Percentiles rank a stretch among this genome's conserved stretches.
These are phyloP conservation scores for Pseudocercospora fuligena DNA, from an alignment of 2,329 filamentous ascomycete genomes.

Conservation along the genomic window DNA sequence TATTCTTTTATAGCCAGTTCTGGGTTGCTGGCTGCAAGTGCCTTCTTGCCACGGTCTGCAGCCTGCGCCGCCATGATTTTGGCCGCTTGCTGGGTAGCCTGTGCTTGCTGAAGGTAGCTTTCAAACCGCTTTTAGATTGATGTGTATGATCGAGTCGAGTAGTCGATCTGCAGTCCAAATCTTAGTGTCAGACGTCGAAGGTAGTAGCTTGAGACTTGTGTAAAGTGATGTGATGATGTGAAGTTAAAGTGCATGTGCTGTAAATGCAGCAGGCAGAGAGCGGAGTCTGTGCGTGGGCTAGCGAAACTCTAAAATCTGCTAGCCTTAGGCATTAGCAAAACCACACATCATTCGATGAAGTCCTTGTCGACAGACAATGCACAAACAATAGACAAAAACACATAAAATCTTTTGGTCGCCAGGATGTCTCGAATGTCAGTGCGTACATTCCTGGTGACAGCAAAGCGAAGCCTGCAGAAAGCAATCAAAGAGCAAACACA, in stretches of 20 bases:
- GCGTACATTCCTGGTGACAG: conserved; percentile 51
- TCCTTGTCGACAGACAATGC: not conserved
- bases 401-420: not conserved
- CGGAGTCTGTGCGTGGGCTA: not conserved
- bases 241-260: not conserved
- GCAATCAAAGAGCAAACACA: conserved; percentile 47
- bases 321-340: not conserved
- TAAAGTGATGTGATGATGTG: not conserved
- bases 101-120: not conserved
- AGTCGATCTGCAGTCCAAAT: not conserved
- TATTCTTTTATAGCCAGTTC: conserved; percentile 70
- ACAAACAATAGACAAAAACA: not conserved
- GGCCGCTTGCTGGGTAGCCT: not conserved
- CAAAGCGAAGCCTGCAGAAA: conserved; percentile 49
- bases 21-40: conserved; percentile 68
- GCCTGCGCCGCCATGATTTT: conserved; percentile 57
- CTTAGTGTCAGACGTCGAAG: not conserved
- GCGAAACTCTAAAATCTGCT: not conserved
- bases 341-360: no score
- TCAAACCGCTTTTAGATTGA: no score
- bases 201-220: not conserved
- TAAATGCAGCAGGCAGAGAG: not conserved
- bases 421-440: conserved; percentile 52
- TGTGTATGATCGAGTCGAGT: no score
- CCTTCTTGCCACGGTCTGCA: conserved; percentile 59